Evolutionary conservation across 2,329 filamentous ascomycete genomes (phyloP).

Genomic region (Talaromyces sp.): DNA sequence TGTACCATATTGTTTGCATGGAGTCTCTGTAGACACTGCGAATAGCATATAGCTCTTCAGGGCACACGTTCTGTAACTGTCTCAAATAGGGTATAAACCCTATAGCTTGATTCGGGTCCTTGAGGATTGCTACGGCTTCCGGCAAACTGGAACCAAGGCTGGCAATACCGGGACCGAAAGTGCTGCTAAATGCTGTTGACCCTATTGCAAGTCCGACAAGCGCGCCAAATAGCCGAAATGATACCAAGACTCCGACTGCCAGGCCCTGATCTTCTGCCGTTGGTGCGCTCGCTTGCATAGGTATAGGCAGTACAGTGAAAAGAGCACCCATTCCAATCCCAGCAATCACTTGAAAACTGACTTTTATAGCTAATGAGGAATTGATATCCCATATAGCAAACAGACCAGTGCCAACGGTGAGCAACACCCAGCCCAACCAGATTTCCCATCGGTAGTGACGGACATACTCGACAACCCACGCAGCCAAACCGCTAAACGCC

Average conservation of each 20-base stretch:
- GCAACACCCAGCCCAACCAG: constrained; percentile 7
- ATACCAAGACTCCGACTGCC: constrained; percentile 26
- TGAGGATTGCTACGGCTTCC: background rate
- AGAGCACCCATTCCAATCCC: constrained; percentile 22
- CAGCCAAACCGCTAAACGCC: constrained; percentile 3
- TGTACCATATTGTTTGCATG: constrained; percentile 8
- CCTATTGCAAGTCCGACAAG: constrained; percentile 14
- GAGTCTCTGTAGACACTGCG: background rate
- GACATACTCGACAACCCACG: constrained; percentile 48
- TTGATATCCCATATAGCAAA: constrained; percentile 50
- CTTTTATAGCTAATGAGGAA: background rate
- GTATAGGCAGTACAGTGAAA: constrained; percentile 4
- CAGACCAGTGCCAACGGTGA: constrained; percentile 35
- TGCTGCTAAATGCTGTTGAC: constrained; percentile 25
- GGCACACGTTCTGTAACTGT: background rate
- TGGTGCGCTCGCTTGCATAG: constrained; percentile 16
- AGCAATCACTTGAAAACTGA: constrained; percentile 3
- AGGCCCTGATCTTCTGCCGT: constrained; percentile 8
- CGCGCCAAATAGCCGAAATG: constrained; percentile 5
- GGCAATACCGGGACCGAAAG: background rate
- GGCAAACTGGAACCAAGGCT: background rate
- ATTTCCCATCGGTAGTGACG: constrained; percentile 25
- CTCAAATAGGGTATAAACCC: constrained; percentile 9
- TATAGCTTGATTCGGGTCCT: constrained; percentile 1
- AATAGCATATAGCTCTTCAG: background rate